Base-by-base conservation (phyloP, 441 rosid species). In the Corymbia citriodora region DNA sequence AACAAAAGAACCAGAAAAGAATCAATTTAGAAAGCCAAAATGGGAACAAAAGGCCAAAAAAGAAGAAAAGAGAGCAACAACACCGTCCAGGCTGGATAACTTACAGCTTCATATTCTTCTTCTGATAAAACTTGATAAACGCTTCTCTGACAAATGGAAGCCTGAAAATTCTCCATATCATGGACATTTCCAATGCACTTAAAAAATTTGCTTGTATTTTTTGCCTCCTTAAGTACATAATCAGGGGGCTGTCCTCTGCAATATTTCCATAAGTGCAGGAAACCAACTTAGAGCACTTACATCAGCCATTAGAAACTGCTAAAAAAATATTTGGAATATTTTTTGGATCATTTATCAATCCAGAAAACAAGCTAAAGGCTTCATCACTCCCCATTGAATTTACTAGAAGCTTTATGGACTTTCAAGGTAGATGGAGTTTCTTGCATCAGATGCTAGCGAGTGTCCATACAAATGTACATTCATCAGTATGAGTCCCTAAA, bases 171-270 rank as follows among this genome's bases (percentile, higher is more conserved):
- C 92, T 96, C 98, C 88, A 94, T 85, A 92, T 93, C 95, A 93
- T 96, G 97, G 92, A 95, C 94, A 93, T 94, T 96, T 87, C 98
- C 99, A 90, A 98, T 90, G 92, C 98, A 97, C 94, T 97, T 98
- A 91, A 98, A 98, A 92, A 97, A 98, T 94, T 98, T 98, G 88
- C 91, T 95, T 14, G 98, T 94, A 92, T 95, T 95, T 94, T 97
- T 98, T 89, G 99, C 99, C 93, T 98, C 99, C 95, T 97, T 96
- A 89, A 98, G 95, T 83, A 98, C 91, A 93, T 97, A 96, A 94
- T 98, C 99, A 89, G 99, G 99, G 90, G 99, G 99, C 92, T 98
- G 99, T 87, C 93, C 96, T 91, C 99, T 98, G 94, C 92, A 93
- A 92, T 87, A 95, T 89, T 86, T 91, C 90, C 94, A 93, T 50